Evolutionary conservation across 2,329 filamentous ascomycete genomes (phyloP), one percentile per base, ranked within the genome.

Genomic region (Diaporthe caulivora): DNA sequence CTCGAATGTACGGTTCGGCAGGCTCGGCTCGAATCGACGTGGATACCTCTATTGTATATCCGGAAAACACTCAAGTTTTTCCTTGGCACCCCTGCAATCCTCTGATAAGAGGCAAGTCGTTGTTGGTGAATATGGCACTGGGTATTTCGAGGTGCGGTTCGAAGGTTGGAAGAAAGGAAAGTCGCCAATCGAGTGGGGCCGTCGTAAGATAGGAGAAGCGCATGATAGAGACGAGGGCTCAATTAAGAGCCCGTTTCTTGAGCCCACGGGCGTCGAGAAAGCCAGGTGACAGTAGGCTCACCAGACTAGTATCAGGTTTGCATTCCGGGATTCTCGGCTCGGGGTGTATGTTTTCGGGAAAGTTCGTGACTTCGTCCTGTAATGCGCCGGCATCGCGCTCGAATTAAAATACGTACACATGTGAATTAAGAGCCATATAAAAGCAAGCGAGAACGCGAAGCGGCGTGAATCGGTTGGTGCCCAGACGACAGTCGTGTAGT

Each of bases 311-410:
- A 76, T 76, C 71, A 74, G 75, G 74, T 74, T 77, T 70, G 76
- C 72, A 75, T 77, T 75, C 75, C 75, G 74, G 76, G 77, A 76
- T 75, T 76, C 73, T 78, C 76, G 77, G 78, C 78, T 79, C 79
- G 76, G 77, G 78, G 79, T 78, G 72, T 75, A 76, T 71, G 77
- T 80, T 80, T 80, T 79, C 79, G 79, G 80, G 81, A 82, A 44
- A 78, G 69, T 70, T 86, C 84, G 81, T 86, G 83, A 86, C 83
- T 84, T 87, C 85, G 83, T 86, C 82, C 82, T 84, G 81, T 81
- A 53, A 80, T 81, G 84, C 83, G 83, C 81, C 82, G 79, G 80
- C 79, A 81, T 78, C 80, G 77, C 77, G 70, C 68, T 75, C 79
- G 81, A 81, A 85, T 85, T 83, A 83, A 82, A 81, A 79, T 80